Percentiles rank a stretch among this genome's conserved stretches.
phyloP scores from a whole-genome alignment of 176 grass and related monocot genomes.

The Aegilops speltoides region DNA sequence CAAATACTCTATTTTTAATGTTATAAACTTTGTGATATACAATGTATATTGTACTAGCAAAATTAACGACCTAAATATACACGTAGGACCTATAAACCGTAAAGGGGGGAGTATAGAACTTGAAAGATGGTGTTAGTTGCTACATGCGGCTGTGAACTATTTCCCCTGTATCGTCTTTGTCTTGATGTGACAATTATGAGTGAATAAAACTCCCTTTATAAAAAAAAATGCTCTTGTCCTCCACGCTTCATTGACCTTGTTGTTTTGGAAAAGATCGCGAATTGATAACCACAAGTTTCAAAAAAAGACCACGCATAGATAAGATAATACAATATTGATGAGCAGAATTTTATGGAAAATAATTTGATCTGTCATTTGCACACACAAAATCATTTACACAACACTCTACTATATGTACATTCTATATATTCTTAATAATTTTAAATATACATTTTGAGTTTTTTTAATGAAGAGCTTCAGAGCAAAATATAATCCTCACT shows the following conservation, averaged over 20 bases:
- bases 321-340: neutral
- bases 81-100: too few relatives aligned
- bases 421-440: too few relatives aligned
- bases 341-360: neutral
- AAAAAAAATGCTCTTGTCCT: neutral
- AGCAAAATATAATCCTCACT: too few relatives aligned
- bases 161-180: neutral
- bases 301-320: neutral
- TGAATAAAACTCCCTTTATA: neutral
- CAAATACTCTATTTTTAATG: too few relatives aligned
- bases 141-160: neutral
- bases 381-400: neutral
- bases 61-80: too few relatives aligned
- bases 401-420: neutral
- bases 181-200: neutral
- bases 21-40: too few relatives aligned
- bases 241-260: neutral
- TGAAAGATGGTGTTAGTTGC: neutral
- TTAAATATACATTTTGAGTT: neutral
- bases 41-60: too few relatives aligned
- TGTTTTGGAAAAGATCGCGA: neutral
- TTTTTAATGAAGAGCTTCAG: neutral
- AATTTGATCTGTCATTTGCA: neutral
- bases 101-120: neutral
- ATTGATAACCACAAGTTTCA: neutral